phyloP scores from a whole-genome alignment of 2,329 filamentous ascomycete species.

The Pseudocercospora fuligena region DNA sequence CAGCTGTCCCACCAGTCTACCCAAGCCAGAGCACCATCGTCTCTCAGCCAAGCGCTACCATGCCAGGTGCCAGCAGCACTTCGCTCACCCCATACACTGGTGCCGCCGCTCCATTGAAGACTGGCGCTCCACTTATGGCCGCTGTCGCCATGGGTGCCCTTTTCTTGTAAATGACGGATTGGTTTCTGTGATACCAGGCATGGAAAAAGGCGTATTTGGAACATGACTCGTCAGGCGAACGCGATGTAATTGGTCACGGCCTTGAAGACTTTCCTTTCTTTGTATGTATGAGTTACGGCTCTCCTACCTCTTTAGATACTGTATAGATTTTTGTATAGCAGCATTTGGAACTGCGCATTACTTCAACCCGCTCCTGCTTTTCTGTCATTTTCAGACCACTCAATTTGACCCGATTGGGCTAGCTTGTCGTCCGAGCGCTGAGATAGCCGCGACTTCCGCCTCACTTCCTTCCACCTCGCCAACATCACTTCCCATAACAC shows the following conservation, averaged over 20 bases:
- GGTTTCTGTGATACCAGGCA: not conserved
- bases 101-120: constrained; percentile 17
- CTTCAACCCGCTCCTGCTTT: too few species aligned
- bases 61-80: not conserved
- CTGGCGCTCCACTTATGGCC: constrained; percentile 14
- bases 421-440: too few species aligned
- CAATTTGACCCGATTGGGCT: too few species aligned
- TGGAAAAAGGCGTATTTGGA: not conserved
- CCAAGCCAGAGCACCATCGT: constrained; percentile 6
- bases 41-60: constrained; percentile 8
- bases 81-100: constrained; percentile 19
- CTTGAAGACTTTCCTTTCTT: not conserved
- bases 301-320: not conserved
- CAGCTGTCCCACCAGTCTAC: constrained; percentile 1
- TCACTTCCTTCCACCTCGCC: too few species aligned
- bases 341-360: not conserved
- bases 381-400: too few species aligned
- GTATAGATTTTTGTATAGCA: not conserved
- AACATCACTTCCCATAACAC: too few species aligned
- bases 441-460: too few species aligned
- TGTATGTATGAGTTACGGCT: constrained; percentile 6
- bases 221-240: not conserved
- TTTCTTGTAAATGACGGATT: constrained; percentile 15
- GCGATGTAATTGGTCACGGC: not conserved
- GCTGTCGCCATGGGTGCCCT: constrained; percentile 18